Evolutionary conservation across 1,139 yeast genomes (phyloP), one percentile per base, ranked within the genome.

Genomic region (Yamadazyma kanchanaburiensis): DNA sequence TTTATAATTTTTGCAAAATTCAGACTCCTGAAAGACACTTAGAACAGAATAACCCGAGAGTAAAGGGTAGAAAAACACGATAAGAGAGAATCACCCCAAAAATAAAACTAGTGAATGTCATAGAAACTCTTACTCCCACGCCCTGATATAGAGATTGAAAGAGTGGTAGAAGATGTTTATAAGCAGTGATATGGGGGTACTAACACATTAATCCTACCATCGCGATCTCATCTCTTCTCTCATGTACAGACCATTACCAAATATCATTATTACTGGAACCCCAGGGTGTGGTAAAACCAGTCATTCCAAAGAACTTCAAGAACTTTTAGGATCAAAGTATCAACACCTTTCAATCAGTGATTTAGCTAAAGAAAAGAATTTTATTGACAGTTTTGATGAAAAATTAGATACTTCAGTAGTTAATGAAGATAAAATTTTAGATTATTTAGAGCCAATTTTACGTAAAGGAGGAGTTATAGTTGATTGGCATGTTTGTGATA

Each of bases 401-500:
- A 83, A 67, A 36, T 74, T 95, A 51, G 88, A 89, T 47, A 78
- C 95, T 3, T 75, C 82, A 31, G 87, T 91, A 27, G 96, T 91
- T 4, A 96, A 94, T 55, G 98, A 91, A 47, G 97, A 91, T 49
- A 80, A 77, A 49, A 63, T 91, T 13, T 60, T 88, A 33, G 97
- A 94, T 54, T 75, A 77, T 12, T 60, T 94, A 36, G 96, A 89
- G 55, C 79, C 81, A 3, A 75, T 82, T 30, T 64, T 89, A 37
- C 82, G 80, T 35, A 64, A 74, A 40, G 99, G 99, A n/a, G 96
- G 95, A 1, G 67, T 74, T 16, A 65, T 91, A 15, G 70, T 91
- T 14, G 99, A 91, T 58, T 94, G 98, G 98, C 99, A 91, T 54
- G 91, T 91, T 30, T 88, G 96, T 58, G 98, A 91, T 48, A 74